A percentile compares a stretch with the other conserved stretches of the same genome.
These are phyloP conservation scores for Persicaria maculosa DNA, from an alignment of 148 eudicot genomes.

Conservation along the genomic window DNA sequence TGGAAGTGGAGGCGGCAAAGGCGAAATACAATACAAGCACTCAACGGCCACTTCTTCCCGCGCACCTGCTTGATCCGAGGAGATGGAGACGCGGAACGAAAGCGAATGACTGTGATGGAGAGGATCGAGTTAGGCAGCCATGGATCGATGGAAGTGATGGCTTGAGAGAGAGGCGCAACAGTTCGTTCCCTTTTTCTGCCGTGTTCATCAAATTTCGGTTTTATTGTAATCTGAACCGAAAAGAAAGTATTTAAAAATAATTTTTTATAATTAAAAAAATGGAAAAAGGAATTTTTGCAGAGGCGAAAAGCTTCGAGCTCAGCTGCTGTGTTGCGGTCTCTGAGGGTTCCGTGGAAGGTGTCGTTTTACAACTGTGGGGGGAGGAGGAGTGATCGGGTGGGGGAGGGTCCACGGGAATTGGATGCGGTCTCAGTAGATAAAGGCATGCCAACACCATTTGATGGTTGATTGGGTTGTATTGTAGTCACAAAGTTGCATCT, in stretches of 20 bases:
- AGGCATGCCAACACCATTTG: background rate
- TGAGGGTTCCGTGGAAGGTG: background rate
- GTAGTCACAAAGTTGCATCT: conserved; percentile 7
- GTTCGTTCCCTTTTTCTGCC: background rate
- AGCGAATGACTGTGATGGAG: background rate
- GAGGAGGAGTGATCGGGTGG: conserved; percentile 9
- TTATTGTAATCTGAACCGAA: background rate
- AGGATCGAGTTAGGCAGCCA: background rate
- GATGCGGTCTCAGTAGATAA: background rate
- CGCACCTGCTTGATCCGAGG: background rate
- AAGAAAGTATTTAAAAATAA: background rate
- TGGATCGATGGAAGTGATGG: background rate
- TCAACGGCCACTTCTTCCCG: conserved; percentile 10
- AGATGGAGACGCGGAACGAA: background rate
- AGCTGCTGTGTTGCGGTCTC: background rate
- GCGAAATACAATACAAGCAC: background rate
- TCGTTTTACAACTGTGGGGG: conserved; percentile 6
- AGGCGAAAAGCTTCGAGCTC: background rate
- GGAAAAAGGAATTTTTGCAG: background rate
- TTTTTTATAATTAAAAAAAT: no score
- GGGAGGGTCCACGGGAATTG: conserved; percentile 1
- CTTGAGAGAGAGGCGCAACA: conserved; percentile 11
- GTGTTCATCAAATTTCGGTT: background rate
- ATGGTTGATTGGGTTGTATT: background rate
- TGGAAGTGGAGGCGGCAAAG: background rate